Conservation (phyloP, 2,329 filamentous ascomycete species). For the Colletotrichum navitas region DNA sequence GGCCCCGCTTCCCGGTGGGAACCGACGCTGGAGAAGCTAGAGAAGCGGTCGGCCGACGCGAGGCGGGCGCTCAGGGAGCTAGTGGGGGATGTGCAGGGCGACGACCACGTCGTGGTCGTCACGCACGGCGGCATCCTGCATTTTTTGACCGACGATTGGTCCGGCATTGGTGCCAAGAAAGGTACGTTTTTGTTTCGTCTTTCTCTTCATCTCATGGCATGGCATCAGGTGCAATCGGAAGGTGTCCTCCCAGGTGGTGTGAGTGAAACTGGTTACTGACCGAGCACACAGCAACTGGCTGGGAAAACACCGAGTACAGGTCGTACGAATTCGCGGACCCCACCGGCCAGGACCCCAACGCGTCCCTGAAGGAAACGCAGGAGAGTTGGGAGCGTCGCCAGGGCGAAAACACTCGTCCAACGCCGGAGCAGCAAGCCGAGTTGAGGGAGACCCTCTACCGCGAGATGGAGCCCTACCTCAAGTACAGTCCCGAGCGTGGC, state of each 20-base stretch:
- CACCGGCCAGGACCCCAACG: conserved; percentile 61
- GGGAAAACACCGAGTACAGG: conserved; percentile 80
- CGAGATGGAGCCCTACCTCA: conserved; percentile 53
- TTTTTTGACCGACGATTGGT: conserved; percentile 86
- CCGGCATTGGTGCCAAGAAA: conserved; percentile 62
- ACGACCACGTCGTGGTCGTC: conserved; percentile 79
- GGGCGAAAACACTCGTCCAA: conserved; percentile 56
- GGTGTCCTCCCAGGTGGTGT: not conserved
- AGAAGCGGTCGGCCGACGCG: conserved; percentile 70
- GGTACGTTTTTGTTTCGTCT: conserved; percentile 51
- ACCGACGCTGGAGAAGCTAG: conserved; percentile 65
- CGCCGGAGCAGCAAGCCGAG: conserved; percentile 60
- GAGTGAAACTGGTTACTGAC: conserved; percentile 13
- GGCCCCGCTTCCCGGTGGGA: conserved; percentile 56
- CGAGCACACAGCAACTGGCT: conserved; percentile 72
- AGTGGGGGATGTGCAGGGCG: conserved; percentile 56
- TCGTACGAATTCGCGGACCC: conserved; percentile 73
- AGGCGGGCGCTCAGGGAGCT: conserved; percentile 68
- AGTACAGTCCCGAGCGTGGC: conserved; percentile 46
- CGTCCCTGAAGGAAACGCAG: conserved; percentile 61
- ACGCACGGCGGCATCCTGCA: conserved; percentile 89
- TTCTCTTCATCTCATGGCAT: not conserved
- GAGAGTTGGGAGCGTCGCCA: conserved; percentile 61
- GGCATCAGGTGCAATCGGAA: not conserved
- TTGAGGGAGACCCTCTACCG: conserved; percentile 55